Evolutionary conservation across 2,329 filamentous ascomycete genomes (phyloP).

Genomic region (Pseudogymnoascus sp.): DNA sequence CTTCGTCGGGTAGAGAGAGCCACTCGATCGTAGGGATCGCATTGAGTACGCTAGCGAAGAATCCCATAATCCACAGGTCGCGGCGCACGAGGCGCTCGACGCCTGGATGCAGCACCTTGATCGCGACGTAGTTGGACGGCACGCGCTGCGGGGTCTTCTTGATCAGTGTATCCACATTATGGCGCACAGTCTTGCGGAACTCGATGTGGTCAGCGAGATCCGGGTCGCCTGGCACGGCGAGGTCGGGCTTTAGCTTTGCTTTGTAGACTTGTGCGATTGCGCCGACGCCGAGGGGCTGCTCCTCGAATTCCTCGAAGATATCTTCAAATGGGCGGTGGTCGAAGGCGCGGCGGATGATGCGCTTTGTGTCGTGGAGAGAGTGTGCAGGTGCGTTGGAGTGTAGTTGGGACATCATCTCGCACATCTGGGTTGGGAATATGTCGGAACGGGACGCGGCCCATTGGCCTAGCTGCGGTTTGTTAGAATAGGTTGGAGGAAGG

Average conservation of each 20-base stretch:
- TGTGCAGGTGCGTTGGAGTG: slow-evolving; percentile 94
- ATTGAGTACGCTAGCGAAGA: slow-evolving; percentile 82
- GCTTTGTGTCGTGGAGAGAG: slow-evolving; percentile 70
- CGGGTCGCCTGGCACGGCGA: slow-evolving; percentile 55
- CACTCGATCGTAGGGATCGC: slow-evolving; percentile 90
- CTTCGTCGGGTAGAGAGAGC: slow-evolving; percentile 92
- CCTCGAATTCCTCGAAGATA: slow-evolving; percentile 94
- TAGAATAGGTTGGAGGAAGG: slow-evolving; percentile 15
- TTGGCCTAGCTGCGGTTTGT: slow-evolving; percentile 66
- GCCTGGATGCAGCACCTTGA: slow-evolving; percentile 90
- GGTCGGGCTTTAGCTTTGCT: slow-evolving; percentile 75
- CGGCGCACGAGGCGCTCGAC: slow-evolving; percentile 86
- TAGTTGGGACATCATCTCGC: slow-evolving; percentile 84
- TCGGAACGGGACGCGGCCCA: slow-evolving; percentile 96
- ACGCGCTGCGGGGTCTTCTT: slow-evolving; percentile 81
- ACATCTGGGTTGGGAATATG: slow-evolving; percentile 92
- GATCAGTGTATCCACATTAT: slow-evolving; percentile 76
- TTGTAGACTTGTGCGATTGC: slow-evolving; percentile 98
- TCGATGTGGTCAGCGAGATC: slow-evolving; percentile 47
- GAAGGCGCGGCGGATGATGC: slow-evolving; percentile 75
- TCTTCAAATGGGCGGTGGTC: slow-evolving; percentile 72
- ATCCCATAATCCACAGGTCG: slow-evolving; percentile 86
- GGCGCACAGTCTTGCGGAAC: slow-evolving; percentile 62
- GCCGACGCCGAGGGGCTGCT: slow-evolving; percentile 82
- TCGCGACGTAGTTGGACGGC: slow-evolving; percentile 84